phyloP scores from a whole-genome alignment of 805 yeast genomes.

The Wickerhamiella shivajii region DNA sequence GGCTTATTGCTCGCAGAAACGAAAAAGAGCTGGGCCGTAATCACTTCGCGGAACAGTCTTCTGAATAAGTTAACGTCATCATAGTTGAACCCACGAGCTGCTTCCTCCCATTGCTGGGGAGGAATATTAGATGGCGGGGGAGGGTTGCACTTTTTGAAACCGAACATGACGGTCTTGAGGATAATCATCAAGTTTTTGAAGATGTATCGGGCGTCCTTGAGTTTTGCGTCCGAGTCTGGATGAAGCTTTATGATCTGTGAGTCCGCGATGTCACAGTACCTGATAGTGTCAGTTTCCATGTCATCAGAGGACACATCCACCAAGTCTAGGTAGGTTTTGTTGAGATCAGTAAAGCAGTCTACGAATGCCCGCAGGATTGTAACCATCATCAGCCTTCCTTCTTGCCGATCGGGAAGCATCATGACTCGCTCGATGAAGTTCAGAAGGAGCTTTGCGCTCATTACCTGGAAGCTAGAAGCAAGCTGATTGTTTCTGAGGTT shows the following conservation, averaged over 20 bases:
- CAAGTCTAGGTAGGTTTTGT: slow-evolving; percentile 38
- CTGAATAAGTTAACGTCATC: slow-evolving; percentile 74
- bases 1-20: slow-evolving; percentile 28
- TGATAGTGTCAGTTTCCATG: slow-evolving; percentile 14
- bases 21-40: slow-evolving; percentile 65
- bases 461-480: slow-evolving; percentile 82
- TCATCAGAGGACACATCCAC: slow-evolving; percentile 32
- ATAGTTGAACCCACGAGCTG: slow-evolving; percentile 65
- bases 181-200: slow-evolving; percentile 84
- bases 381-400: slow-evolving; percentile 72
- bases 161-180: slow-evolving; percentile 76
- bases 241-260: no score
- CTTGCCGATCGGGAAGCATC: slow-evolving; percentile 66
- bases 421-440: slow-evolving; percentile 81
- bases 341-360: slow-evolving; percentile 61
- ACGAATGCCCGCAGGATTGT: slow-evolving; percentile 79
- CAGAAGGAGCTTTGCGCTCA: slow-evolving; percentile 83
- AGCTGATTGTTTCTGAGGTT: slow-evolving; percentile 68
- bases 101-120: slow-evolving; percentile 61
- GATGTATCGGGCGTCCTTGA: slow-evolving; percentile 76
- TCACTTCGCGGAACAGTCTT: slow-evolving; percentile 69
- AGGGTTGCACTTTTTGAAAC: slow-evolving; percentile 79
- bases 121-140: slow-evolving; percentile 38
- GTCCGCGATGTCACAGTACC: slow-evolving; percentile 7
- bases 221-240: slow-evolving; percentile 43